phyloP scores from a whole-genome alignment of 2,329 filamentous ascomycete genomes.

The Aspergillus oerlinghausenensis region DNA sequence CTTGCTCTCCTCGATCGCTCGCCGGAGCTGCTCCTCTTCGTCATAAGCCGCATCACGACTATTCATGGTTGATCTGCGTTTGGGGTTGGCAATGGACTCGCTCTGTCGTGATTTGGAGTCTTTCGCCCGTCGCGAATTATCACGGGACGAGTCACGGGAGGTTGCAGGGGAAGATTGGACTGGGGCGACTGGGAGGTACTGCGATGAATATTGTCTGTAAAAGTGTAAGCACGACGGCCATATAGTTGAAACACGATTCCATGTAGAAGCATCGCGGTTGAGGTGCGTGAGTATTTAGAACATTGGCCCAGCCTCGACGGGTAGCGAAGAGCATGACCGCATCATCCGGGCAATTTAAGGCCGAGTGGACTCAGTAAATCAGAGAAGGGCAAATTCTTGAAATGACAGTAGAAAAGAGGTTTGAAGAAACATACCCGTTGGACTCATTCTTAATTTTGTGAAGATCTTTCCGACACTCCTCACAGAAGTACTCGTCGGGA shows the following conservation, averaged over 20 bases:
- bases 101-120: conserved; percentile 46
- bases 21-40: conserved; percentile 82
- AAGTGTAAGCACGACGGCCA: conserved; percentile 26
- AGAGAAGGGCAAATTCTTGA: neutral
- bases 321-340: neutral
- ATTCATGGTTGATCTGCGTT: conserved; percentile 94
- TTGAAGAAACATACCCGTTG: conserved; percentile 68
- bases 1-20: conserved; percentile 93
- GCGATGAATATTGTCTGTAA: conserved; percentile 57
- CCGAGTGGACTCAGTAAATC: neutral
- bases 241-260: conserved; percentile 5
- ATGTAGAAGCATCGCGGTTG: neutral
- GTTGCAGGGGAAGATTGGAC: conserved; percentile 43
- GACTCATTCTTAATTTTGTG: conserved; percentile 76
- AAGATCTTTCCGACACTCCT: conserved; percentile 85
- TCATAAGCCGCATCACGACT: conserved; percentile 93
- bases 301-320: neutral
- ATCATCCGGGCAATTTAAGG: neutral
- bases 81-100: conserved; percentile 58
- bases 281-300: neutral
- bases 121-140: conserved; percentile 34
- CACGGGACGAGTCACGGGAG: conserved; percentile 41
- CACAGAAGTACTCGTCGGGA: conserved; percentile 97
- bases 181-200: conserved; percentile 56
- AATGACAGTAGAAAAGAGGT: neutral